These are phyloP conservation scores for Hericium coralloides DNA, from an alignment of 768 basidiomycete genomes.

Conservation along the genomic window DNA sequence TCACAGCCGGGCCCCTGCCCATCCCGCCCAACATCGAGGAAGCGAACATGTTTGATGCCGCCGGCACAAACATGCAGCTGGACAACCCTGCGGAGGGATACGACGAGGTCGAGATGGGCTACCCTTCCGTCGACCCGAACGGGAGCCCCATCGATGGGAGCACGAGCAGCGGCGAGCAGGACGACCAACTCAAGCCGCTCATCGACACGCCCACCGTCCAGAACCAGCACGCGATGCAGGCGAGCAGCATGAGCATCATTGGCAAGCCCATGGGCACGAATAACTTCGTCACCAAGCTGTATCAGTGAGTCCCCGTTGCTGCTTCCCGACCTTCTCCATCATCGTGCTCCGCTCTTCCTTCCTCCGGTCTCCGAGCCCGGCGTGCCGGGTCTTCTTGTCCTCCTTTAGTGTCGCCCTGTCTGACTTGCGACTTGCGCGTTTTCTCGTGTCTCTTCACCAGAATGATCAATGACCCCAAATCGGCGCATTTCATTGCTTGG, in stretches of 20 bases:
- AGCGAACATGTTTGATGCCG: constrained; percentile 24
- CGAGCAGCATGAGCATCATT: constrained; percentile 41
- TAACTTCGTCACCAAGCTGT: constrained; percentile 85
- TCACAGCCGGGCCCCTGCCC: constrained; percentile 36
- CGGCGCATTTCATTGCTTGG: constrained; percentile 74
- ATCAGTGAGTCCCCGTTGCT: constrained; percentile 48
- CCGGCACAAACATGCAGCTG: constrained; percentile 15
- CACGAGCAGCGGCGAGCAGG: constrained; percentile 25
- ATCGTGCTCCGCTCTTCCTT: background rate
- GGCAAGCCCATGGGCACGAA: constrained; percentile 62
- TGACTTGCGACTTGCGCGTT: too few relatives aligned
- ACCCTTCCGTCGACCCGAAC: constrained; percentile 37
- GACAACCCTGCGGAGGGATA: constrained; percentile 24
- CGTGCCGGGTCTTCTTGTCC: background rate
- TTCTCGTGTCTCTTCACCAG: constrained; percentile 25
- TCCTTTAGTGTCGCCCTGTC: background rate
- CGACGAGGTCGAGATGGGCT: constrained; percentile 52
- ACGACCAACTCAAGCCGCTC: constrained; percentile 25
- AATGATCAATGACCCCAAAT: constrained; percentile 82
- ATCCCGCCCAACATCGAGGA: constrained; percentile 19
- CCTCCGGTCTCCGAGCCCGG: background rate
- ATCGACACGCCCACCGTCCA: constrained; percentile 13
- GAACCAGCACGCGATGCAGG: constrained; percentile 11
- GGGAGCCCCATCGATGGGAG: constrained; percentile 35
- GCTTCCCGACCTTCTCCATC: constrained; percentile 5